phyloP scores from a whole-genome alignment of 2,329 filamentous ascomycete genomes.

The Phyllachora maydis region DNA sequence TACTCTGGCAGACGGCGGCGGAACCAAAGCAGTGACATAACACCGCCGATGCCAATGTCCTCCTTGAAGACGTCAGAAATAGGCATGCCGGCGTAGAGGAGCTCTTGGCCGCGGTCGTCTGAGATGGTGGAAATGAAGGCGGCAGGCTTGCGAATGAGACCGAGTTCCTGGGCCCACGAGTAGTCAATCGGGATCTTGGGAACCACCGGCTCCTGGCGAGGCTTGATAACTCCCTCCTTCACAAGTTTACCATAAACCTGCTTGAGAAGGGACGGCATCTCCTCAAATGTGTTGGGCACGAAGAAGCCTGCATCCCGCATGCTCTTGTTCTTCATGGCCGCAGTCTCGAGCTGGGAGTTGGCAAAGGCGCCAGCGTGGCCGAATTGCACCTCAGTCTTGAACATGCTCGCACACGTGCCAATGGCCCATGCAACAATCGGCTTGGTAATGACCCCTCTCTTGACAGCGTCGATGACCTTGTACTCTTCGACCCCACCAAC shows the following conservation, averaged over 20 bases:
- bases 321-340: conserved; percentile 84
- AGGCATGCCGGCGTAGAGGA: conserved; percentile 96
- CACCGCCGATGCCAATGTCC: conserved; percentile 97
- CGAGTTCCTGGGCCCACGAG: conserved; percentile 97
- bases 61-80: conserved; percentile 99
- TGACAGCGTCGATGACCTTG: conserved; percentile 95
- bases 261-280: conserved; percentile 60
- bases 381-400: conserved; percentile 99
- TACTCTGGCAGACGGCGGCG: conserved; percentile 88
- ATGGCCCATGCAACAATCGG: conserved; percentile 98
- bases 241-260: conserved; percentile 79
- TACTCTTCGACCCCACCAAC: conserved; percentile 99
- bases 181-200: conserved; percentile 99
- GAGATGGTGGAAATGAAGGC: conserved; percentile 99
- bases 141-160: conserved; percentile 97
- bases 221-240: conserved; percentile 65
- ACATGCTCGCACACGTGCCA: conserved; percentile 97
- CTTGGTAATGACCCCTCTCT: conserved; percentile 89
- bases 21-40: conserved; percentile 99
- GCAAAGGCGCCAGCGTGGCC: conserved; percentile 96
- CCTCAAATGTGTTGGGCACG: conserved; percentile 93
- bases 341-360: conserved; percentile 98
- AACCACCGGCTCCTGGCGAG: conserved; percentile 71
- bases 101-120: conserved; percentile 97
- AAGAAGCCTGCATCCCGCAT: conserved; percentile 91